Percentiles rank a stretch among this genome's conserved stretches.
Conservation (phyloP, 139 green algal genomes). For the Yamagishiella unicocca region DNA sequence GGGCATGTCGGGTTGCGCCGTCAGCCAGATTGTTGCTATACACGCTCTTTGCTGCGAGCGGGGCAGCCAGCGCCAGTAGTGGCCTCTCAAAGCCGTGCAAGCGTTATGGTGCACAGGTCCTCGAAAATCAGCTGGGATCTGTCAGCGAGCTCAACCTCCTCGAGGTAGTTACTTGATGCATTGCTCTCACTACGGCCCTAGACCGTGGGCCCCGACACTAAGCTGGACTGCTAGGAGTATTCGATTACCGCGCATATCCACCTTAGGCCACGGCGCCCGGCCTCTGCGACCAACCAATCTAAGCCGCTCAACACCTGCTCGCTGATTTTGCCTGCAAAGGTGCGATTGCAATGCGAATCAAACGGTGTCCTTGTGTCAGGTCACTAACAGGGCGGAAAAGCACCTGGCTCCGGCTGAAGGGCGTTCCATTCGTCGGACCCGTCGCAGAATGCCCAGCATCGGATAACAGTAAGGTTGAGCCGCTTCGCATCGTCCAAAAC, state of each 20-base stretch:
- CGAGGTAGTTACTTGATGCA: no score
- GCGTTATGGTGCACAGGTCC: no score
- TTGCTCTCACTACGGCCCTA: no score
- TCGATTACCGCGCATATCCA: background rate
- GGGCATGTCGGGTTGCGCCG: no score
- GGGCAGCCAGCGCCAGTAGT: no score
- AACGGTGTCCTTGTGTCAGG: background rate
- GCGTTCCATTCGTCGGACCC: constrained; percentile 75
- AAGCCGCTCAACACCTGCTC: constrained; percentile 57
- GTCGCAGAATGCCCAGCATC: constrained; percentile 66
- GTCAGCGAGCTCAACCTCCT: no score
- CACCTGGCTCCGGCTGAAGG: constrained; percentile 71
- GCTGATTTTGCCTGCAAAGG: constrained; percentile 40
- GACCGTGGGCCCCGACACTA: no score
- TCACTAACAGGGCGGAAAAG: background rate
- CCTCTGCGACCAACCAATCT: constrained; percentile 76
- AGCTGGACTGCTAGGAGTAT: no score
- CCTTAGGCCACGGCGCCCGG: constrained; percentile 49
- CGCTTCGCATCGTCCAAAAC: constrained; percentile 34
- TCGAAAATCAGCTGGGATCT: no score
- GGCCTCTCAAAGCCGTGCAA: no score
- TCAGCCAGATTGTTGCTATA: no score
- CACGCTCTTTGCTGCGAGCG: no score
- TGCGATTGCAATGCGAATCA: background rate
- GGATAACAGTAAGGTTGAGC: background rate